A percentile compares a stretch with the other conserved stretches of the same genome.
phyloP scores from a whole-genome alignment of 2,329 filamentous ascomycete species.

The Aspergillus novoparasiticus region DNA sequence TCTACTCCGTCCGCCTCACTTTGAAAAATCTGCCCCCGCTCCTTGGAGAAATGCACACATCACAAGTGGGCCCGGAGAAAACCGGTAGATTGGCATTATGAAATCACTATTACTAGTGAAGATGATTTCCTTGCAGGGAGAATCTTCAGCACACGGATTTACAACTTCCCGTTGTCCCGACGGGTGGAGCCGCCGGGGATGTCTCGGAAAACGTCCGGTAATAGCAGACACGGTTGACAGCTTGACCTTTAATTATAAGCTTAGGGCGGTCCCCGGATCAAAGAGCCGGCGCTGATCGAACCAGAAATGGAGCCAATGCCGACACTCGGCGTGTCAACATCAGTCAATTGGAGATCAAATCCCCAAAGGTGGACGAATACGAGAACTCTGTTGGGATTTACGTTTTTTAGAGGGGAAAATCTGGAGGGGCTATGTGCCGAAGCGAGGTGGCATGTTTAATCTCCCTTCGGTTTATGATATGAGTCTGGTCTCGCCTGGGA shows the following conservation, averaged over 20 bases:
- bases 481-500: not conserved
- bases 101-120: too few relatives aligned
- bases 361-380: not conserved
- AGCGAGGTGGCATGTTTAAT: not conserved
- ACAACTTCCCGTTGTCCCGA: not conserved
- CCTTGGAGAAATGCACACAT: not conserved
- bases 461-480: not conserved
- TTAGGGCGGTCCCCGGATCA: not conserved
- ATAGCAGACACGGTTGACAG: not conserved
- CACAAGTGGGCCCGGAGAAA: not conserved
- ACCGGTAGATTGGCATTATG: not conserved
- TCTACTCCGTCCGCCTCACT: not conserved
- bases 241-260: not conserved
- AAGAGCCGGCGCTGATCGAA: conserved; percentile 1
- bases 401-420: not conserved
- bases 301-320: not conserved
- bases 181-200: not conserved
- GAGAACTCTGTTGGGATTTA: not conserved
- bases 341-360: not conserved
- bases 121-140: too few relatives aligned
- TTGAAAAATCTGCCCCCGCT: not conserved
- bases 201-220: not conserved
- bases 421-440: not conserved
- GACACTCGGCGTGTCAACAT: not conserved
- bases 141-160: not conserved